Conservation (phyloP, 2,329 filamentous ascomycete genomes). For the Fonsecaea nubica region DNA sequence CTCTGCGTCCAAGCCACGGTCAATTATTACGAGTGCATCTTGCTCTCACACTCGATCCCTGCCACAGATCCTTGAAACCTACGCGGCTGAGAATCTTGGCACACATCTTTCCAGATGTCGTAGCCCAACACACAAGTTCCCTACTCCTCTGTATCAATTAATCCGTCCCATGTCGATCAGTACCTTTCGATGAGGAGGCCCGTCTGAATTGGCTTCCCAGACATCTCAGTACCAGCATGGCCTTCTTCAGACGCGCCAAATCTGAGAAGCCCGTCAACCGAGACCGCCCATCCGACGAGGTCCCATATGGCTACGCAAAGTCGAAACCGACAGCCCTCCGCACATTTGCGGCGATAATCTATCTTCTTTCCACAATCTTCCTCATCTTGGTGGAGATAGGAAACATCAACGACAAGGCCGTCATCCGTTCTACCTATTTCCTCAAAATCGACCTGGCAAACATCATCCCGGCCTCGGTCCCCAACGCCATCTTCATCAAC, state of each 20-base stretch:
- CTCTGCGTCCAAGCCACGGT: background rate
- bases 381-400: constrained; percentile 81
- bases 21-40: background rate
- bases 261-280: constrained; percentile 11
- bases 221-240: constrained; percentile 11
- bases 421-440: constrained; percentile 77
- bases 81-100: background rate
- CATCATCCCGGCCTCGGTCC: constrained; percentile 75
- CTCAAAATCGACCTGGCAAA: constrained; percentile 82
- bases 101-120: background rate
- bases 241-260: constrained; percentile 23
- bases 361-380: constrained; percentile 77
- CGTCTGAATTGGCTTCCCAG: background rate
- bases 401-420: constrained; percentile 67
- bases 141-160: background rate
- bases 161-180: background rate
- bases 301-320: constrained; percentile 38
- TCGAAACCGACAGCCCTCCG: constrained; percentile 58
- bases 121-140: background rate
- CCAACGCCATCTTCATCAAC: constrained; percentile 78
- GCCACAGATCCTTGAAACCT: background rate
- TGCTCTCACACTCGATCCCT: background rate
- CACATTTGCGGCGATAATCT: constrained; percentile 70
- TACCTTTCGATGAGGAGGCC: background rate
- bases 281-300: constrained; percentile 30